These are phyloP conservation scores for Lecanosticta acicola DNA, from an alignment of 2,329 filamentous ascomycete genomes.

Conservation along the genomic window DNA sequence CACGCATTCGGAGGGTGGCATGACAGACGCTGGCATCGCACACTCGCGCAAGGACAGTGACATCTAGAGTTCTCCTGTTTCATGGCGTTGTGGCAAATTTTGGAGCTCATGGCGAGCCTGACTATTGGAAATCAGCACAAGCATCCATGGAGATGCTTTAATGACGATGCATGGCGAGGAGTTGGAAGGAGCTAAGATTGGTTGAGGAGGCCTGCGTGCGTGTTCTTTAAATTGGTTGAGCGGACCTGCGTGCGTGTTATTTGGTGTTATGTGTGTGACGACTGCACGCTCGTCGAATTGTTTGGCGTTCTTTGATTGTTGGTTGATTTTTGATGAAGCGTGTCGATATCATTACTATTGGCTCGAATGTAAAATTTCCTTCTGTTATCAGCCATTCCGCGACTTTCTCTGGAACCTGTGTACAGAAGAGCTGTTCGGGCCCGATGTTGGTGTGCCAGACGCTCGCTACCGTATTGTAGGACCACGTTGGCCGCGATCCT, in stretches of 20 bases:
- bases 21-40: no score
- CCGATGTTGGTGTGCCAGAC: background rate
- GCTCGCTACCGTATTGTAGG: no score
- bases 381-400: background rate
- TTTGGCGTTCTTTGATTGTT: background rate
- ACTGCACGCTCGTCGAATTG: no score
- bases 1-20: slow-evolving; percentile 9
- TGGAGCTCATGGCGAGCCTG: background rate
- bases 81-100: no score
- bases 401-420: no score
- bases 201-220: background rate
- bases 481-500: background rate
- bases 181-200: background rate
- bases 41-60: no score
- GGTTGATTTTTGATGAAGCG: background rate
- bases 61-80: no score
- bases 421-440: no score
- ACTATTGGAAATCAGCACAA: background rate
- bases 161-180: background rate
- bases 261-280: background rate
- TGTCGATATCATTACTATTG: background rate
- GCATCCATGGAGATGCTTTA: no score
- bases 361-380: background rate
- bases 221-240: background rate
- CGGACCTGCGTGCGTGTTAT: background rate